Evolutionary conservation across 176 grass and related monocot species (phyloP).

Genomic region (Oryza glumipatula): DNA sequence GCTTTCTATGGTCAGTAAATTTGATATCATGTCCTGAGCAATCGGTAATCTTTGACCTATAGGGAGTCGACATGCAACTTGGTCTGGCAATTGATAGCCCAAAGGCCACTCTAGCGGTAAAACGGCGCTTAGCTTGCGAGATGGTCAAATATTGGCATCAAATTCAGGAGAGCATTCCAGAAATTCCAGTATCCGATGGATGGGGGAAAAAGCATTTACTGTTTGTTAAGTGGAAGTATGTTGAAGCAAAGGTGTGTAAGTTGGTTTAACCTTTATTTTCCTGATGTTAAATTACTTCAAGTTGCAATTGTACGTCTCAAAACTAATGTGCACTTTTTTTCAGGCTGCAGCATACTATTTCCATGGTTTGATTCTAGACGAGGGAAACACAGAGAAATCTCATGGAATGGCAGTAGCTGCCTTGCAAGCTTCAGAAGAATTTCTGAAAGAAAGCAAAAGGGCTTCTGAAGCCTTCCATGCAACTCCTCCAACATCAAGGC

Average conservation of each 20-base stretch:
- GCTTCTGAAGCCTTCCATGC: conserved; percentile 72
- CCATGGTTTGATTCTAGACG: conserved; percentile 97
- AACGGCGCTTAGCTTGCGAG: conserved; percentile 93
- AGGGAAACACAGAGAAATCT: conserved; percentile 98
- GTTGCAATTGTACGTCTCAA: neutral
- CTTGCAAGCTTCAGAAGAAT: conserved; percentile 85
- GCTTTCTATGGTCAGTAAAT: neutral
- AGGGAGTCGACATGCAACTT: conserved; percentile 96
- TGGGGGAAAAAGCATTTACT: conserved; percentile 87
- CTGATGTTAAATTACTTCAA: conserved; percentile 10
- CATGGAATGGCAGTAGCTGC: conserved; percentile 85
- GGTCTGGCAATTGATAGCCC: conserved; percentile 94
- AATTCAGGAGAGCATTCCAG: conserved; percentile 77
- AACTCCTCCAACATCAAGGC: conserved; percentile 84
- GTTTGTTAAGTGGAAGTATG: conserved; percentile 94
- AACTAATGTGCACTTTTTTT: conserved; percentile 21
- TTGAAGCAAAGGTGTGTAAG: conserved; percentile 83
- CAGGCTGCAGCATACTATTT: conserved; percentile 98
- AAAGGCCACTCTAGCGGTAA: conserved; percentile 95
- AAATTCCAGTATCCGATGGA: conserved; percentile 62
- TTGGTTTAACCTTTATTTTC: neutral
- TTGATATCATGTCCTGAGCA: conserved; percentile 22
- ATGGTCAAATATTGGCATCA: conserved; percentile 98
- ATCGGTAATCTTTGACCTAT: conserved; percentile 11
- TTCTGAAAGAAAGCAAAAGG: conserved; percentile 90